Evolutionary conservation across 352 stramenopile genomes (phyloP).

Genomic region (Phytophthora brassicae): DNA sequence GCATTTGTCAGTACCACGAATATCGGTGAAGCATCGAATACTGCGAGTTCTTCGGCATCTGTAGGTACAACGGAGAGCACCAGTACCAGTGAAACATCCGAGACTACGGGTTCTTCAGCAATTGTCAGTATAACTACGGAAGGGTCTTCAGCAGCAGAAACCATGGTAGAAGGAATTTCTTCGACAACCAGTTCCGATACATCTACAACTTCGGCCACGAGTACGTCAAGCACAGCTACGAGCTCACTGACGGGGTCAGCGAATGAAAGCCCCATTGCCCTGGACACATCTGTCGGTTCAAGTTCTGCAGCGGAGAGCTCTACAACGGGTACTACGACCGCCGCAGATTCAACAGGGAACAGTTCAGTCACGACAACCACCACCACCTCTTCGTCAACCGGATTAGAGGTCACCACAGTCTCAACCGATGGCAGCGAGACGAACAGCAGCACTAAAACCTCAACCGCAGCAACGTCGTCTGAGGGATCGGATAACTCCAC

Average conservation of each 20-base stretch:
- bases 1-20: no score
- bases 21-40: no score
- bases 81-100: conserved; percentile 8
- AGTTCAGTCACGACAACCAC: conserved; percentile 9
- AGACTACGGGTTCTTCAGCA: neutral
- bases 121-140: conserved; percentile 10
- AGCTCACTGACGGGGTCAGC: neutral
- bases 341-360: neutral
- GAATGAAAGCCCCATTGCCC: neutral
- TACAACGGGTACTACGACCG: neutral
- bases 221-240: conserved; percentile 4
- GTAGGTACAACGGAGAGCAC: conserved; percentile 9
- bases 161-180: conserved; percentile 12
- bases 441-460: conserved; percentile 5
- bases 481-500: conserved; percentile 7
- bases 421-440: conserved; percentile 1
- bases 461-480: conserved; percentile 1
- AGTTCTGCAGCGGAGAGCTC: conserved; percentile 11
- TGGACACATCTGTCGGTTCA: neutral
- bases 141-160: conserved; percentile 9
- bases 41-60: conserved; percentile 4
- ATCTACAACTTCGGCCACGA: neutral
- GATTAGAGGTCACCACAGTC: neutral
- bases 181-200: conserved; percentile 1
- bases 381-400: conserved; percentile 7